phyloP scores from a whole-genome alignment of 2,329 filamentous ascomycete species.

The Periconia sp. region DNA sequence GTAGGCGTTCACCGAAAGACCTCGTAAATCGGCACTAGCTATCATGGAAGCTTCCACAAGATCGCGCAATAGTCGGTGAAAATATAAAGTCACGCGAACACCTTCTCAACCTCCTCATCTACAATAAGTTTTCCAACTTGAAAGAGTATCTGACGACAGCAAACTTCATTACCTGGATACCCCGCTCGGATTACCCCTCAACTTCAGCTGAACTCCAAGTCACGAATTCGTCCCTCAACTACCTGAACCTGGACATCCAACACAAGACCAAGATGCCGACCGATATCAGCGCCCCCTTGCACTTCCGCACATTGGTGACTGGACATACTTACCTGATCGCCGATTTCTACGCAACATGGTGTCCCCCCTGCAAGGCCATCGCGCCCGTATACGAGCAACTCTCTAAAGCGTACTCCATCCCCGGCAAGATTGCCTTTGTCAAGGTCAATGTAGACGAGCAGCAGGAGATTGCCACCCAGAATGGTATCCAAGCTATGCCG shows the following conservation, averaged over 20 bases:
- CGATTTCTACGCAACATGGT: conserved; percentile 59
- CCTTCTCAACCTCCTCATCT: neutral
- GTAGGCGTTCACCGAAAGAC: neutral
- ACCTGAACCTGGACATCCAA: neutral
- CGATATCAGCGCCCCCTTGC: conserved; percentile 33
- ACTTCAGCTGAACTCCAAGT: neutral
- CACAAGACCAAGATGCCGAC: conserved; percentile 25
- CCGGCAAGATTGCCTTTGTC: conserved; percentile 52
- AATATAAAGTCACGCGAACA: neutral
- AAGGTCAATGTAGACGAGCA: conserved; percentile 60
- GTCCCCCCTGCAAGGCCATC: conserved; percentile 59
- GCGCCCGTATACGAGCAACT: conserved; percentile 55
- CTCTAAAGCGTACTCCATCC: conserved; percentile 49
- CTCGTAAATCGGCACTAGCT: neutral
- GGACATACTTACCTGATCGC: conserved; percentile 46
- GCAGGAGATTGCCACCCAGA: conserved; percentile 50
- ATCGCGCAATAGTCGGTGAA: conserved; percentile 8
- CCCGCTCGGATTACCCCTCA: neutral
- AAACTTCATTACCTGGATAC: neutral
- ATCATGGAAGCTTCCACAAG: conserved; percentile 23
- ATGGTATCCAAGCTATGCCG: conserved; percentile 51
- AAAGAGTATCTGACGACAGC: neutral
- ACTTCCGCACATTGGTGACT: conserved; percentile 40
- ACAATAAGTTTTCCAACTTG: neutral
- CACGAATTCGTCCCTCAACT: neutral